Evolutionary conservation across 2,329 filamentous ascomycete species (phyloP).

Genomic region (Pseudogymnoascus sp.): DNA sequence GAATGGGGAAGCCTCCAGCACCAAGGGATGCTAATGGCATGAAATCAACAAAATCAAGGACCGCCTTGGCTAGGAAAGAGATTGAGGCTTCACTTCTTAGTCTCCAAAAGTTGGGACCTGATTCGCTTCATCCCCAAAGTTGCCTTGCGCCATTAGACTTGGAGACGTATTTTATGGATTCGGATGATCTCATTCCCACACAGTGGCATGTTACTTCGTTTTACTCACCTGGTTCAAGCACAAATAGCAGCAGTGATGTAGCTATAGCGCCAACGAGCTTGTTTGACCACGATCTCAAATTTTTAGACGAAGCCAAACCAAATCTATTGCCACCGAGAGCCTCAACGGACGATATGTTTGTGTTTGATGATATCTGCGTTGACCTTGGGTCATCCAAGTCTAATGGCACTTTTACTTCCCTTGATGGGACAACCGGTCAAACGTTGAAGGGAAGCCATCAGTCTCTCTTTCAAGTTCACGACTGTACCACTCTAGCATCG

Average conservation of each 20-base stretch:
- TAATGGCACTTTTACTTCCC: not conserved
- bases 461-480: not conserved
- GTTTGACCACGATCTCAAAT: not conserved
- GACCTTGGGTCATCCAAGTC: not conserved
- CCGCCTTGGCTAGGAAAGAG: not conserved
- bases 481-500: not conserved
- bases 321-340: not conserved
- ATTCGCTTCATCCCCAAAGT: not conserved
- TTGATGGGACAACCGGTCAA: not conserved
- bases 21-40: not conserved
- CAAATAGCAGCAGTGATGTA: not conserved
- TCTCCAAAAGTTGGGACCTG: not conserved
- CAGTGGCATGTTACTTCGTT: not conserved
- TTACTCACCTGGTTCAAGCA: not conserved
- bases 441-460: not conserved
- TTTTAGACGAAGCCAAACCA: not conserved
- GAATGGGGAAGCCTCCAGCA: not conserved
- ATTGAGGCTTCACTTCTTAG: not conserved
- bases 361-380: not conserved
- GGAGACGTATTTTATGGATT: not conserved
- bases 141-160: not conserved
- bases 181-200: not conserved
- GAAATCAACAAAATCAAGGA: not conserved
- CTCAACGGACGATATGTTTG: not conserved
- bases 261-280: not conserved